Conservation (phyloP, 179 eudicot species). For the Beta corolliflora region DNA sequence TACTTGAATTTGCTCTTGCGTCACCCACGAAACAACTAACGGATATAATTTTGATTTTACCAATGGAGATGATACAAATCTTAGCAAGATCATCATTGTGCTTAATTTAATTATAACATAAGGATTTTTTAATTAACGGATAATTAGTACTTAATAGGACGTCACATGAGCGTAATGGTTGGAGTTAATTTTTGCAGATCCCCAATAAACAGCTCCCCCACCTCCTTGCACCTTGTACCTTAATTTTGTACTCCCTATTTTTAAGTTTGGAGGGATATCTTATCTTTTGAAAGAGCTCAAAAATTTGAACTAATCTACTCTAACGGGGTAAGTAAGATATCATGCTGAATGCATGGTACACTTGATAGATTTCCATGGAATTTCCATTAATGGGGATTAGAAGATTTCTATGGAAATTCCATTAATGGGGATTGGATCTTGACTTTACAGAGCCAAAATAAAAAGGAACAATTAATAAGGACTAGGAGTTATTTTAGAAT, state of each 20-base stretch:
- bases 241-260: background rate
- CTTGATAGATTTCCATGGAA: background rate
- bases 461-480: background rate
- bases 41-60: constrained; percentile 21
- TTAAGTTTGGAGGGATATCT: constrained; percentile 5
- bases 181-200: constrained; percentile 27
- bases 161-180: constrained; percentile 28
- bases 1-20: constrained; percentile 10
- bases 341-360: background rate
- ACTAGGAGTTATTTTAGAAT: no score
- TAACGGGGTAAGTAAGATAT: background rate
- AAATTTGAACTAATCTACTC: background rate
- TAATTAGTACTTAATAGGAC: constrained; percentile 14
- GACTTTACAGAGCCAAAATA: background rate
- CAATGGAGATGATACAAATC: constrained; percentile 1
- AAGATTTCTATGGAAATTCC: no score
- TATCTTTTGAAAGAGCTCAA: constrained; percentile 8
- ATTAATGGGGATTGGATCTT: background rate
- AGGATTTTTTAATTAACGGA: constrained; percentile 10
- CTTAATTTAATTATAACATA: background rate
- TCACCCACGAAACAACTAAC: constrained; percentile 21
- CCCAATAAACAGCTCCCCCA: constrained; percentile 9
- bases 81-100: constrained; percentile 19
- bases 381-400: no score
- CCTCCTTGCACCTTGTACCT: background rate